These are phyloP conservation scores for Ligustrum vulgare DNA, from an alignment of 257 asterid genomes.

Conservation along the genomic window DNA sequence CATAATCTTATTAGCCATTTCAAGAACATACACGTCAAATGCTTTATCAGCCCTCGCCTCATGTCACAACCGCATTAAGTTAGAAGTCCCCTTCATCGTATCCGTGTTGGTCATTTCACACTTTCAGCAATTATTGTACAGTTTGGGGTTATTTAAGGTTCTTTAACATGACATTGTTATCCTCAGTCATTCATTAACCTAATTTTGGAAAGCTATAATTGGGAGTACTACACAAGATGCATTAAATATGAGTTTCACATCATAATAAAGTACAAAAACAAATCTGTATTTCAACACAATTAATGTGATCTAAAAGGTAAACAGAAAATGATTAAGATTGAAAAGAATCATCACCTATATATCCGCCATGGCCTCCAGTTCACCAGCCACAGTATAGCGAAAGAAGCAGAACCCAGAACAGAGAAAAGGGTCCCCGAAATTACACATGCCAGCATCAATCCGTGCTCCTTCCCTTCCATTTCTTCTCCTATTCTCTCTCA, in stretches of 20 bases:
- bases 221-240: constrained; percentile 5
- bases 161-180: constrained; percentile 1
- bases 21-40: not conserved
- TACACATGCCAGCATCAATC: constrained; percentile 78
- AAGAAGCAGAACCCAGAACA: constrained; percentile 76
- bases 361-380: constrained; percentile 99
- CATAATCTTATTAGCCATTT: constrained; percentile 8
- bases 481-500: constrained; percentile 48
- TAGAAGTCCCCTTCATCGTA: constrained; percentile 3
- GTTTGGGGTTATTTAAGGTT: not conserved
- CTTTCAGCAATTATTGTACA: not conserved
- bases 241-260: not conserved
- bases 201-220: not conserved
- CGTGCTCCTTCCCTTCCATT: constrained; percentile 71
- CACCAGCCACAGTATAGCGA: constrained; percentile 90
- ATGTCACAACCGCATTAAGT: not conserved
- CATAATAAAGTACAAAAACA: not conserved
- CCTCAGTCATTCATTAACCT: constrained; percentile 4
- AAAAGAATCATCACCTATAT: constrained; percentile 53
- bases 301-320: constrained; percentile 1
- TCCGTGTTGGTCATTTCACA: not conserved
- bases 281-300: not conserved
- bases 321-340: not conserved
- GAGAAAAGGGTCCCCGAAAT: constrained; percentile 82
- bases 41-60: not conserved